Evolutionary conservation across 805 yeast species (phyloP).

Genomic region (Candida verbasci): DNA sequence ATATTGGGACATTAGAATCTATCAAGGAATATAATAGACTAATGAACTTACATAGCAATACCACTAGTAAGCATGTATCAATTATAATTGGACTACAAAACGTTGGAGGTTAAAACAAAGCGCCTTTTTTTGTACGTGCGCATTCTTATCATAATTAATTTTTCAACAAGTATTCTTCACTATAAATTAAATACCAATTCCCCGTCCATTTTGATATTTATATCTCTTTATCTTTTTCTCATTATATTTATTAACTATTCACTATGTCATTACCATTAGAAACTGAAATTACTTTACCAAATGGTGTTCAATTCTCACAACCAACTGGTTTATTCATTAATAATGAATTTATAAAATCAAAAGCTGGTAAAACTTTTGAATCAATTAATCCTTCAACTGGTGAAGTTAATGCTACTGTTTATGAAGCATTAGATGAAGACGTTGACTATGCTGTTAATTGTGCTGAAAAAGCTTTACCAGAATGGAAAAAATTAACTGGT

Average conservation of each 20-base stretch:
- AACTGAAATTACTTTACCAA: slow-evolving; percentile 42
- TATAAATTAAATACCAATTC: too few species aligned
- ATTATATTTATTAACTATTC: not conserved
- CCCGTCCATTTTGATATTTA: too few species aligned
- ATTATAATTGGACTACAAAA: too few species aligned
- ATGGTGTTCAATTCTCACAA: slow-evolving; percentile 46
- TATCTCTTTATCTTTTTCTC: not conserved
- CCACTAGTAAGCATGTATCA: too few species aligned
- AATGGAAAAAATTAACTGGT: slow-evolving; percentile 46
- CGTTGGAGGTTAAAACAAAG: too few species aligned
- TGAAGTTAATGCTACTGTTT: slow-evolving; percentile 38
- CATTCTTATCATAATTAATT: too few species aligned
- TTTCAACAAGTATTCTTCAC: too few species aligned
- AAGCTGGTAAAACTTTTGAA: slow-evolving; percentile 32
- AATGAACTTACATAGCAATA: too few species aligned
- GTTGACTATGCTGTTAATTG: slow-evolving; percentile 39
- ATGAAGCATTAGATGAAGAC: slow-evolving; percentile 39
- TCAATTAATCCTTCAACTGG: slow-evolving; percentile 42
- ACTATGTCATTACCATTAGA: slow-evolving; percentile 25
- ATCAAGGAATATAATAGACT: too few species aligned
- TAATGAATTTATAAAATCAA: slow-evolving; percentile 38
- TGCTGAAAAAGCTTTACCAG: slow-evolving; percentile 35
- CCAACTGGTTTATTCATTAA: slow-evolving; percentile 60
- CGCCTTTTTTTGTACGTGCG: too few species aligned
- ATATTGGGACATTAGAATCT: too few species aligned